Conservation (phyloP, 257 asterid genomes). For the Vinca minor region DNA sequence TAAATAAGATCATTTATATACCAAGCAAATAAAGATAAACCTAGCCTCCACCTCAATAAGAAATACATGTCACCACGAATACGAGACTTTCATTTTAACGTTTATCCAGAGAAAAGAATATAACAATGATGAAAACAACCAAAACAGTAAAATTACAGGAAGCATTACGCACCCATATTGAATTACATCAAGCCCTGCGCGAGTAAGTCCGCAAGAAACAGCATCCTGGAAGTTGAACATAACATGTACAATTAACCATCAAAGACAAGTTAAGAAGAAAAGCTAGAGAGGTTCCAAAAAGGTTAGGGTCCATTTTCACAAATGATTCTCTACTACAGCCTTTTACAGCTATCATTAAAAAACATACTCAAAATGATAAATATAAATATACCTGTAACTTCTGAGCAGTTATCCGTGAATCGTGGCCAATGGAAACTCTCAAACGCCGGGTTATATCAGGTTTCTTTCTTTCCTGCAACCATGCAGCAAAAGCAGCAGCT, state of each 20-base stretch:
- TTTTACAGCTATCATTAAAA: not conserved
- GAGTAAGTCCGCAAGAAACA: conserved; percentile 77
- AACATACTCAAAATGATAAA: not conserved
- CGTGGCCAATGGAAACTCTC: conserved; percentile 89
- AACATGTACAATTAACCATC: not conserved
- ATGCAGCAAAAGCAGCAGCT: conserved; percentile 86
- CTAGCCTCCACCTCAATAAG: not conserved
- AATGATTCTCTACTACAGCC: not conserved
- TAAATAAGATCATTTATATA: not conserved
- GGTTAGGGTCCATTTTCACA: not conserved
- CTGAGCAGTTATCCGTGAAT: conserved; percentile 90
- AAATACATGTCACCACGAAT: not conserved
- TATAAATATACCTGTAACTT: conserved; percentile 55
- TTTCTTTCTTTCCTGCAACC: conserved; percentile 72
- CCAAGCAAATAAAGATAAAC: not conserved
- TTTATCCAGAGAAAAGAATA: not conserved
- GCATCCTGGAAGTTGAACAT: conserved; percentile 63
- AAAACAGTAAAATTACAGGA: conserved; percentile 1
- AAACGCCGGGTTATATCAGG: conserved; percentile 42
- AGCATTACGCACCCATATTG: conserved; percentile 70
- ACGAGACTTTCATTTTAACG: not conserved
- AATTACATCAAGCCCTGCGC: conserved; percentile 72
- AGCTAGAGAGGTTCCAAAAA: not conserved
- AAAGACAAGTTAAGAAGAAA: not conserved
- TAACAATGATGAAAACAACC: conserved; percentile 6